A percentile compares a stretch with the other conserved stretches of the same genome.
phyloP scores from a whole-genome alignment of 768 basidiomycete species.

The Cystobasidium onofrii region DNA sequence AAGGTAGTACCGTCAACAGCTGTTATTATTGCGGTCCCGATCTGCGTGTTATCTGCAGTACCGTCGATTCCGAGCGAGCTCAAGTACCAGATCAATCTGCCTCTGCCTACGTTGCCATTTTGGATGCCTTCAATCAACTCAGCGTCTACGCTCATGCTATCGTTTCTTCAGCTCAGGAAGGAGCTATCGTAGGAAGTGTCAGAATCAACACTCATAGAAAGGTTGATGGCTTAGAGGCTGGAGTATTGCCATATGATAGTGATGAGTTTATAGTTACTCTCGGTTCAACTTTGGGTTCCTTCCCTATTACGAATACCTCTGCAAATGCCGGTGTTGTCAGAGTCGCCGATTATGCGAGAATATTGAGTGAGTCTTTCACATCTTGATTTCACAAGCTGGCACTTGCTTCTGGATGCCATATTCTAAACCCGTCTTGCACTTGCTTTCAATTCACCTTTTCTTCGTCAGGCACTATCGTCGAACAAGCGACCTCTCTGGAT shows the following conservation, averaged over 20 bases:
- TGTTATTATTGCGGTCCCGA: conserved; percentile 29
- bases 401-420: too few relatives aligned
- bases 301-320: conserved; percentile 13
- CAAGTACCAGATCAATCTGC: neutral
- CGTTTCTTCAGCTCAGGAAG: conserved; percentile 6
- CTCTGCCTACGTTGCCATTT: neutral
- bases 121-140: conserved; percentile 5
- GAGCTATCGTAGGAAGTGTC: conserved; percentile 9
- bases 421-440: too few relatives aligned
- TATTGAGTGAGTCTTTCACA: neutral
- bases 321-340: conserved; percentile 7
- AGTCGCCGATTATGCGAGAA: neutral
- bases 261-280: neutral
- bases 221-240: neutral
- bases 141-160: conserved; percentile 2
- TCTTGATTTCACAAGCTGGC: too few relatives aligned
- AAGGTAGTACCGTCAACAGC: neutral
- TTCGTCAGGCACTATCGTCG: conserved; percentile 20
- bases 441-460: neutral
- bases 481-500: conserved; percentile 18
- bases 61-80: conserved; percentile 29
- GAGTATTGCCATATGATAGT: neutral
- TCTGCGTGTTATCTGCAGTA: conserved; percentile 32
- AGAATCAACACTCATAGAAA: conserved; percentile 2
- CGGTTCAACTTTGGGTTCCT: conserved; percentile 16